phyloP scores from a whole-genome alignment of 352 stramenopile species.

The Thalassiosira livingstoniorum region DNA sequence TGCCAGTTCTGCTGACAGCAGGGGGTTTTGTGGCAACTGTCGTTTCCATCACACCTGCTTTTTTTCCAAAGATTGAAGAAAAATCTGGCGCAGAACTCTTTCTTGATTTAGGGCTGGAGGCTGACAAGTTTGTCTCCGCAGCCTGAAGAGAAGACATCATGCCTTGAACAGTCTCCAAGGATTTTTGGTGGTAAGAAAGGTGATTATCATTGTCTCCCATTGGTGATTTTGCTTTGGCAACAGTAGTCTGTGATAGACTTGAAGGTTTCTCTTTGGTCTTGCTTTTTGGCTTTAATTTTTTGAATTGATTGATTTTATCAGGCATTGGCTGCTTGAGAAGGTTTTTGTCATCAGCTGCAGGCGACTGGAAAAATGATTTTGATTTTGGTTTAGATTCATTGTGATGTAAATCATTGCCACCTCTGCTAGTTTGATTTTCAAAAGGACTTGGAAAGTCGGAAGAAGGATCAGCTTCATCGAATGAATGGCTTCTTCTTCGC shows the following conservation, averaged over 20 bases:
- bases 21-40: neutral
- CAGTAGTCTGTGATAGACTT: too few species aligned
- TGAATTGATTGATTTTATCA: neutral
- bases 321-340: neutral
- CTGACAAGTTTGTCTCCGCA: too few species aligned
- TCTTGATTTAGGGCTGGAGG: too few species aligned
- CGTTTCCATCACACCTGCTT: neutral
- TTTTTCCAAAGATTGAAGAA: neutral
- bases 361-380: neutral
- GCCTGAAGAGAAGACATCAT: too few species aligned
- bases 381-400: neutral
- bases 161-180: too few species aligned
- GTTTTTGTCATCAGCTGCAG: too few species aligned
- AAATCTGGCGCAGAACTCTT: too few species aligned
- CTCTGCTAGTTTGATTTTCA: neutral
- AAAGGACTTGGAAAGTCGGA: neutral
- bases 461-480: neutral
- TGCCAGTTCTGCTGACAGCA: neutral
- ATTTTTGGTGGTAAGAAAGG: too few species aligned
- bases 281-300: too few species aligned
- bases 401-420: neutral
- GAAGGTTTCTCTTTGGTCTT: too few species aligned
- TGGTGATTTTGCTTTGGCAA: too few species aligned
- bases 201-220: too few species aligned
- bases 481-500: slow-evolving; percentile 1